phyloP scores from a whole-genome alignment of 768 basidiomycete species.

The Lactarius deliciosus region DNA sequence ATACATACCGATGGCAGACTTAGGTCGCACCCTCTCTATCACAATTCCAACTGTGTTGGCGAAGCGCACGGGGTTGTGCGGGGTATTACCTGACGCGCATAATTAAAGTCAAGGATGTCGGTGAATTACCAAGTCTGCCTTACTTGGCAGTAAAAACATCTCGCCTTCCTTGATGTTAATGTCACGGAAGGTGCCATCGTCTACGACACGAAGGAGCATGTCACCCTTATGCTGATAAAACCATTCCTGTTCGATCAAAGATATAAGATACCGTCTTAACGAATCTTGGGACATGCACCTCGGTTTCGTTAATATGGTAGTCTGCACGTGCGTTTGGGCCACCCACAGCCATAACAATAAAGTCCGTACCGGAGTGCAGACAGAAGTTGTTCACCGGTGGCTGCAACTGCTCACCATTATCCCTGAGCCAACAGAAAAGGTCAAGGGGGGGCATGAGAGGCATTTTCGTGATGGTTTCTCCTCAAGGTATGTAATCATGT shows the following conservation, averaged over 20 bases:
- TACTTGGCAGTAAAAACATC: slow-evolving; percentile 94
- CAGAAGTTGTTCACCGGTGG: slow-evolving; percentile 95
- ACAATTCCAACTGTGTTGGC: slow-evolving; percentile 91
- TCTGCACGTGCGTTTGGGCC: slow-evolving; percentile 94
- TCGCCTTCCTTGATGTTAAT: slow-evolving; percentile 91
- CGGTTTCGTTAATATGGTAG: slow-evolving; percentile 95
- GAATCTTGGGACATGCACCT: slow-evolving; percentile 45
- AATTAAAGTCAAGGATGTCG: not conserved
- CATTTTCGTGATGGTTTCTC: slow-evolving; percentile 43
- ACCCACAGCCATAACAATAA: slow-evolving; percentile 93
- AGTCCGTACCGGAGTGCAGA: slow-evolving; percentile 79
- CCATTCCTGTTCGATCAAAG: slow-evolving; percentile 67
- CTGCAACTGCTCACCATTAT: slow-evolving; percentile 76
- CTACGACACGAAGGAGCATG: slow-evolving; percentile 87
- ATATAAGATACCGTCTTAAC: not conserved
- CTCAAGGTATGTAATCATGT: not conserved
- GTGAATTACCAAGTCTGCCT: not conserved
- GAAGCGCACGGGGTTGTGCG: slow-evolving; percentile 93
- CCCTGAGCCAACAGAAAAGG: slow-evolving; percentile 82
- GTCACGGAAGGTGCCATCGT: slow-evolving; percentile 77
- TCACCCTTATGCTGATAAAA: slow-evolving; percentile 96
- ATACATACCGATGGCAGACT: slow-evolving; percentile 66
- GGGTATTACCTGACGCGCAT: slow-evolving; percentile 72
- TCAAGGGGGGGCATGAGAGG: slow-evolving; percentile 81
- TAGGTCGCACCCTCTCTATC: slow-evolving; percentile 80